Base-by-base conservation (phyloP, 1,284 basidiomycete genomes). In the Trichosporon inkin region DNA sequence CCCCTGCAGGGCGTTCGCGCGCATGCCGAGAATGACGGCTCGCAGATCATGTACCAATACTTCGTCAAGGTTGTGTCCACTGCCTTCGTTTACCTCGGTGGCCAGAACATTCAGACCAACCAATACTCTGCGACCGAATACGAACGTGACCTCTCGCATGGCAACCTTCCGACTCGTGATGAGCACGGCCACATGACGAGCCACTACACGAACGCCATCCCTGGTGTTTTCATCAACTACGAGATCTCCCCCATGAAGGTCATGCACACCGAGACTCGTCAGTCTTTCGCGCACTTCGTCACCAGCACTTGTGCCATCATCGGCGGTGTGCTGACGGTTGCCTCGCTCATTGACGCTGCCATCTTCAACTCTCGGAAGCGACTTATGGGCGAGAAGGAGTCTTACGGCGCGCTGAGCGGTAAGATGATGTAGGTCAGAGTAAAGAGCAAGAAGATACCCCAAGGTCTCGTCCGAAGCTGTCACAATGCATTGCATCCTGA, bases 181-280 rank as follows among this genome's bases (percentile, higher is more conserved):
- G 80, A 81, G 13, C 84, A 88, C 58, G 90, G 90, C 19, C 82
- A 74, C 75, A 58, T 81, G 63, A 83, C 93, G 24, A 86, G 87
- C 58, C 95, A 98, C 74, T 88, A 89, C 57, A 83, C 85, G 60
- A 80, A 81, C 44, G 94, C 94, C 38, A 80, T 89, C 49, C 90
- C 91, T 57, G 89, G 90, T 44, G 87, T 88, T 17, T 96, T 92
- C 81, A 89, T 96, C 85, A 97, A 94, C 81, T 95, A 89, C 76
- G 96, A 99, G 75, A 98, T 99, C 73, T 95, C 92, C n/a, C 94
- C 93, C 2, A 91, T 97, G 73, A 86, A 90, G 58, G 88, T 97
- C 52, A 87, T 92, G 20, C 92, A 96, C 73, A 84, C 84, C n/a
- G 93, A 96, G 75, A 88, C 84, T 39, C 84, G 92, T 60, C 92